Percentiles rank a stretch among this genome's conserved stretches.
phyloP scores from a whole-genome alignment of 2,329 filamentous ascomycete genomes.

The Aspergillus aculeatinus region DNA sequence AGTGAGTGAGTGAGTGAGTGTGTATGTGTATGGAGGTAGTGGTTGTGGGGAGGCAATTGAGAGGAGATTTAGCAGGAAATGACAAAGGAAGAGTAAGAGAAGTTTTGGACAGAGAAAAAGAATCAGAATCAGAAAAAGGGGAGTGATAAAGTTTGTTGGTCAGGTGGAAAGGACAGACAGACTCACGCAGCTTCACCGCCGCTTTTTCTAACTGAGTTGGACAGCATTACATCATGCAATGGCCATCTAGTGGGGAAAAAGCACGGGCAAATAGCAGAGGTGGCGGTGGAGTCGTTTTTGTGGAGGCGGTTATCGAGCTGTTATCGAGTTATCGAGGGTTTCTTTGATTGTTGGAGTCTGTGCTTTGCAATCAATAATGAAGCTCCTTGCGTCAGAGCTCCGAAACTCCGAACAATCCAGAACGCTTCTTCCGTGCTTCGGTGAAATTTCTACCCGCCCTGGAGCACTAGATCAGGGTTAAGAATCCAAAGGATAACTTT shows the following conservation, averaged over 20 bases:
- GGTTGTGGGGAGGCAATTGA: constrained; percentile 1
- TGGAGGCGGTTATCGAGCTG: background rate
- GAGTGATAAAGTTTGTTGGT: background rate
- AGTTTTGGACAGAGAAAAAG: background rate
- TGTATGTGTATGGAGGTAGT: background rate
- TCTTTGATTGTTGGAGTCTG: background rate
- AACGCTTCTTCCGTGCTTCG: background rate
- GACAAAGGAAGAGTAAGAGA: background rate
- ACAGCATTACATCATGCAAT: background rate
- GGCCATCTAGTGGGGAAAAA: background rate
- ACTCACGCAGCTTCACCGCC: background rate
- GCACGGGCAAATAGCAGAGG: background rate
- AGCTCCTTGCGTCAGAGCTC: background rate
- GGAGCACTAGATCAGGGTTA: no score
- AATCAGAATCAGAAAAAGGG: no score
- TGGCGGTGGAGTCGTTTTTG: background rate
- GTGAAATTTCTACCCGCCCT: background rate
- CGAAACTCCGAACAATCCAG: background rate
- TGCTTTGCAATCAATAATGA: background rate
- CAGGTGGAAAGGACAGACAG: background rate
- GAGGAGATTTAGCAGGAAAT: constrained; percentile 2
- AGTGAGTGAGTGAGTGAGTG: constrained; percentile 9
- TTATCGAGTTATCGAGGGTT: no score
- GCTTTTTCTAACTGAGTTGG: background rate
- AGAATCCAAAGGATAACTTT: no score